Base-by-base conservation (phyloP, 2,329 filamentous ascomycete genomes). In the Hypomyces perniciosus region DNA sequence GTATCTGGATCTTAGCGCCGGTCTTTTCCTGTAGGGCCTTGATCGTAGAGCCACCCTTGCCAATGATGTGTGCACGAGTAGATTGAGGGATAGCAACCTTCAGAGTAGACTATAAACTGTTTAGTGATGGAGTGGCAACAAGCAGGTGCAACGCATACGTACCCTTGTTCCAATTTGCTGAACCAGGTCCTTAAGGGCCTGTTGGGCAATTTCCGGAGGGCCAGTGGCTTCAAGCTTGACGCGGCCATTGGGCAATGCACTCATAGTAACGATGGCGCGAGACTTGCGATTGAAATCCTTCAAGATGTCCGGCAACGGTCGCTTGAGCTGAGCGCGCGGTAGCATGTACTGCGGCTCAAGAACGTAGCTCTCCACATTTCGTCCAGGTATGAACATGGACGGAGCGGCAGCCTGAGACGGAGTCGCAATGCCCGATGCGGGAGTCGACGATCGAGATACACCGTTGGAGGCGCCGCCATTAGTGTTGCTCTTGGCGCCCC, bases 241-340 rank as follows among this genome's bases (percentile, higher is more conserved):
- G 35, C 80, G 79, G 26, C 87, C 88, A 56, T 81, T 84, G 56
- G 84, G 79, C n/a, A 84, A 83, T 53, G 81, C 80, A 52, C 81
- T 81, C 77, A 91, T 85, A 59, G 86, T 85, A 59, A 99, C 82
- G 59, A 83, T 88, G 52, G 91, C 90, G 66, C 92, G 90, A 54
- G 89, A 95, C 65, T 86, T 88, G 71, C 86, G 88, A 72, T 95
- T 96, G 71, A 97, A 88, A 58, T 96, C 90, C 66, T 89, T 88
- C 64, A 96, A 75, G 57, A 93, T 85, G 59, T 97, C 92, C 31
- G 83, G 76, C 46, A 96, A 77, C 6, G 92, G 89, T 60, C 89
- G 89, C 77, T 88, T 95, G 62, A 96, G 75, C 67, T 95, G 84
- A 53, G 74, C 76, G 40, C 86, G 82, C 13, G 89, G 85, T 43